Base-by-base conservation (phyloP, 345 rosid species). In the Populus euphratica region DNA sequence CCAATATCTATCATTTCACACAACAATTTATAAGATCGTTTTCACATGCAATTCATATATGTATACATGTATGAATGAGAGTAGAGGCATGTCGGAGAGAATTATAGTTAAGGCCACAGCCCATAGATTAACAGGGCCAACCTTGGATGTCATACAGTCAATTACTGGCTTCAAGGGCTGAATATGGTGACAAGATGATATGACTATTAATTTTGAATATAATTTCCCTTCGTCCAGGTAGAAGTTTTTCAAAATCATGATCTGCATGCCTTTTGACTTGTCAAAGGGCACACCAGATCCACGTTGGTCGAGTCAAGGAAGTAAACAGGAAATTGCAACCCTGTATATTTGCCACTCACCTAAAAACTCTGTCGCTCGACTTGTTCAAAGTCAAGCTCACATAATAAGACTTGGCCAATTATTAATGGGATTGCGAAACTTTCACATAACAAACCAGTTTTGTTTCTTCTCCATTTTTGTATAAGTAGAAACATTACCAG, bases 331-430 rank as follows among this genome's bases (percentile, higher is more conserved):
- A 33, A 33, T 0, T 33, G 36, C 36, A 33, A 33, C 36, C 36
- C 33, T 31, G 3, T 31, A 31, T 33, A 33, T 4, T 33, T 41
- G 14, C 50, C 0, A 18, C 14, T 13, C 61, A 54, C 0, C 8
- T 49, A 20, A 52, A 8, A 52, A 1, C 5, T 18, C 2, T n/a
- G 3, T 8, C n/a, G 0, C 8, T 0, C 7, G 59, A 52, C 59
- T 2, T 5, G 17, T 64, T 74, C 70, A 74, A 74, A 74, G 77
- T 74, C 77, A 64, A 74, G 70, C 77, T 44, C 54, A 27, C 43
- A 64, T 12, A 27, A 8, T 17, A 44, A 44, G 77, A 74, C 77
- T 44, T 29, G 8, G 43, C 31, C 54, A 41, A 20, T 0, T 4
- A 33, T 8, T 0, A 33, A 33, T 8, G 39, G 27, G 27, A 62